Base-by-base conservation (phyloP, 495 filamentous ascomycete species). In the Penicillium riverlandense region DNA sequence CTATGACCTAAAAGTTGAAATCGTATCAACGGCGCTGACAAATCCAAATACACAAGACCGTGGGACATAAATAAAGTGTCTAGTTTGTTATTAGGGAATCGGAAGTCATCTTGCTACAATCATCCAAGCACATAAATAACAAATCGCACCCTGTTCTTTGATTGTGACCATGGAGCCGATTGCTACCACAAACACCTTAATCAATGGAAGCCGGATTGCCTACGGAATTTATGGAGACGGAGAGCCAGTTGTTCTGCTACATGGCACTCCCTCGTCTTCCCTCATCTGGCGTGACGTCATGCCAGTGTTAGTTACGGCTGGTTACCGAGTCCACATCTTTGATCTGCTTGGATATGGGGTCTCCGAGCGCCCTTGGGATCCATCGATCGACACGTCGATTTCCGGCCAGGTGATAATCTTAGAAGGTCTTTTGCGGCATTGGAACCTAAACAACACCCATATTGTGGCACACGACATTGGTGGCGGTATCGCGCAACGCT, bases 321-420 rank as follows among this genome's bases (percentile, higher is more conserved):
- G 48, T 14, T 42, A 30, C 11, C 36, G 43, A 35, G 42, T 51
- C 14, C 36, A 46, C 29, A 32, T 51, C 14, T 51, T 46, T 34
- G 48, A 51, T n/a, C 43, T 46, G 2, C 48, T 51, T 11, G 48
- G 48, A 7, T 51, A 46, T 14, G 48, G 48, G 12, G 32, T 51
- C 8, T 51, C 48, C 1, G 48, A 51, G 35, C 42, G 48, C 6
- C 48, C 48, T 2, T 38, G 35, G 29, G 31, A 51, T 27, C 38
- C 33, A 35, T 36, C 38, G 11, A 38, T 35, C 6, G 48, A 51
- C n/a, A 46, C 43, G 5, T 51, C 48, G 1, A 41, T 42, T 13
- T 41, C 48, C 4, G 48, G 37, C 4, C 48, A 51, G 35, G 43
- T 51, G 4, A 32, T 43, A 1, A 51, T 51, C 6, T 34, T 51